Conservation (phyloP, 176 grass and related monocot species). For the Rhynchospora tenuis region DNA sequence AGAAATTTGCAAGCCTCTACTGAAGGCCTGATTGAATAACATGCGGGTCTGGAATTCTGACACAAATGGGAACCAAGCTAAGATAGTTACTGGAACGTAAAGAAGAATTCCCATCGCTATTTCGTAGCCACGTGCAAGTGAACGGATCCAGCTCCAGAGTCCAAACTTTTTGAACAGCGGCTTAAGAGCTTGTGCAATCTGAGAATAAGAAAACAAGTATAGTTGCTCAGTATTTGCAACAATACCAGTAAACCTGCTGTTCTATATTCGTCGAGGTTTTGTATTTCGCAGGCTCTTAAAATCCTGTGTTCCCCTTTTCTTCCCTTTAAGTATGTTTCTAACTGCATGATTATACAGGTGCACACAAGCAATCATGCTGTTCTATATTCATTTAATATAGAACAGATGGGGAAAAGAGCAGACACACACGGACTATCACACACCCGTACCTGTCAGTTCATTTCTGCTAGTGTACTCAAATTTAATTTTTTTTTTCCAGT, state of each 20-base stretch:
- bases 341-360: too few relatives aligned
- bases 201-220: constrained; percentile 8
- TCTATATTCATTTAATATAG: too few relatives aligned
- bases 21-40: constrained; percentile 94
- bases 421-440: too few relatives aligned
- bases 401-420: too few relatives aligned
- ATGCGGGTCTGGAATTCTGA: constrained; percentile 87
- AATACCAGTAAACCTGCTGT: neutral
- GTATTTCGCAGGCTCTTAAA: neutral
- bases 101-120: constrained; percentile 69
- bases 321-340: neutral
- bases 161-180: constrained; percentile 31
- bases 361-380: too few relatives aligned
- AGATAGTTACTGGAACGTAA: constrained; percentile 56
- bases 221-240: neutral
- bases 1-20: constrained; percentile 87
- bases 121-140: constrained; percentile 76
- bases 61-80: constrained; percentile 88
- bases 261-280: neutral
- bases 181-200: constrained; percentile 81
- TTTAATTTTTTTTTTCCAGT: neutral
- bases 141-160: constrained; percentile 74
- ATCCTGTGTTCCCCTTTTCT: neutral
- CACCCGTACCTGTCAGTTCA: neutral
- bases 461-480: neutral